phyloP scores from a whole-genome alignment of 2,329 filamentous ascomycete genomes.

The Ambrosiella beaveri region DNA sequence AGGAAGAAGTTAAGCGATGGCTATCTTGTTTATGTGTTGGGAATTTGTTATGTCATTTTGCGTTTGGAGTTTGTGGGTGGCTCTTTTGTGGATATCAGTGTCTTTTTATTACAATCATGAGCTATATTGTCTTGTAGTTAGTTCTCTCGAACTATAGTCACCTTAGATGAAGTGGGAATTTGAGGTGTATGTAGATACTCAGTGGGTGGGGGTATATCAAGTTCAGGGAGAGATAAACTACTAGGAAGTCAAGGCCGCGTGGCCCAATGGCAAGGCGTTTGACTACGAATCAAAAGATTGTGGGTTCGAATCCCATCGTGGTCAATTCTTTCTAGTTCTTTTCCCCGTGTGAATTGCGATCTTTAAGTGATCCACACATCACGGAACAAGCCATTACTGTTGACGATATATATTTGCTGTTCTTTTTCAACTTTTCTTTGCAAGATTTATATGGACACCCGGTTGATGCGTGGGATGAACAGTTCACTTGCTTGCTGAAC shows the following conservation, averaged over 20 bases:
- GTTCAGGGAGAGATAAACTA: background rate
- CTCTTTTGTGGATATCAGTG: background rate
- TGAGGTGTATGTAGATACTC: background rate
- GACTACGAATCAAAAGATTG: constrained; percentile 13
- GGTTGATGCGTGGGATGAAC: too few relatives aligned
- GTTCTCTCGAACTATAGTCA: background rate
- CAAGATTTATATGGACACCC: too few relatives aligned
- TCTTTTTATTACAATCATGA: background rate
- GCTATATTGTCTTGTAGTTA: background rate
- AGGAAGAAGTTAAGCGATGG: background rate
- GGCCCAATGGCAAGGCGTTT: constrained; percentile 13
- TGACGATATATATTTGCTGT: background rate
- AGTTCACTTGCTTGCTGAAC: too few relatives aligned
- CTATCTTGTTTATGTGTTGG: background rate
- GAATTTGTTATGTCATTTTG: background rate
- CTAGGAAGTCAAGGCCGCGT: constrained; percentile 6
- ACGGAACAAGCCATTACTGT: background rate
- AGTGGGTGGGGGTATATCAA: background rate
- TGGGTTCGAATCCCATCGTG: constrained; percentile 12
- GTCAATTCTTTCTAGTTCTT: constrained; percentile 4
- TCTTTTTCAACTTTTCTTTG: too few relatives aligned
- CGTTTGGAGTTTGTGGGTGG: constrained; percentile 2
- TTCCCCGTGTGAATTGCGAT: background rate
- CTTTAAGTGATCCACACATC: too few relatives aligned
- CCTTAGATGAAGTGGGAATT: background rate